A percentile compares a stretch with the other conserved stretches of the same genome.
Conservation (phyloP, 2,329 filamentous ascomycete genomes). For the Fusarium nygamai region DNA sequence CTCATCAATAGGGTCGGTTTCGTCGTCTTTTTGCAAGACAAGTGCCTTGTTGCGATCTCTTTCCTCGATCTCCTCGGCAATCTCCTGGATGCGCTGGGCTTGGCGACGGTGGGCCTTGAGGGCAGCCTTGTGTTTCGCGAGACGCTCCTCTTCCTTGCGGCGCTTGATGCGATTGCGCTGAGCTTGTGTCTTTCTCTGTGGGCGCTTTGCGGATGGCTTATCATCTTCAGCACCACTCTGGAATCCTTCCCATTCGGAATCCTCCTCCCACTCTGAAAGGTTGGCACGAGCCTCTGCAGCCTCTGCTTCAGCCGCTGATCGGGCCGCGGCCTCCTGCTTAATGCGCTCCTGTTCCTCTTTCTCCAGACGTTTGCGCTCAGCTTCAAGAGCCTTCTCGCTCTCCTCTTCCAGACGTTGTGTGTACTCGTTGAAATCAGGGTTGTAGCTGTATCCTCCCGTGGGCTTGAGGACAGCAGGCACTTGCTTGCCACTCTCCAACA, state of each 20-base stretch:
- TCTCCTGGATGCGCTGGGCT: constrained; percentile 74
- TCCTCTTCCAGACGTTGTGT: constrained; percentile 78
- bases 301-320: constrained; percentile 78
- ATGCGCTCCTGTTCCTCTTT: constrained; percentile 74
- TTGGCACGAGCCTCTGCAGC: constrained; percentile 75
- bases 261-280: constrained; percentile 80
- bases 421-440: constrained; percentile 89
- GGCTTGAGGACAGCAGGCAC: constrained; percentile 84
- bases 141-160: constrained; percentile 85
- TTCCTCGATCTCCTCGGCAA: constrained; percentile 70
- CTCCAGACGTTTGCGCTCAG: constrained; percentile 78
- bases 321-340: constrained; percentile 72
- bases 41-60: constrained; percentile 63
- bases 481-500: constrained; percentile 82
- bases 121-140: constrained; percentile 78
- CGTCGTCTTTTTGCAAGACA: constrained; percentile 50
- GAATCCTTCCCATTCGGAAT: constrained; percentile 90
- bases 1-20: constrained; percentile 62
- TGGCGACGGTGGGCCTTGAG: constrained; percentile 80
- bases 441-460: constrained; percentile 88
- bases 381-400: constrained; percentile 80
- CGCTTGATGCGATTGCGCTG: constrained; percentile 90
- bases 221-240: constrained; percentile 82
- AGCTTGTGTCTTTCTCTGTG: constrained; percentile 83
- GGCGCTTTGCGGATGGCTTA: constrained; percentile 72